phyloP scores from a whole-genome alignment of 2,329 filamentous ascomycete genomes.

The Colletotrichum sansevieriae region DNA sequence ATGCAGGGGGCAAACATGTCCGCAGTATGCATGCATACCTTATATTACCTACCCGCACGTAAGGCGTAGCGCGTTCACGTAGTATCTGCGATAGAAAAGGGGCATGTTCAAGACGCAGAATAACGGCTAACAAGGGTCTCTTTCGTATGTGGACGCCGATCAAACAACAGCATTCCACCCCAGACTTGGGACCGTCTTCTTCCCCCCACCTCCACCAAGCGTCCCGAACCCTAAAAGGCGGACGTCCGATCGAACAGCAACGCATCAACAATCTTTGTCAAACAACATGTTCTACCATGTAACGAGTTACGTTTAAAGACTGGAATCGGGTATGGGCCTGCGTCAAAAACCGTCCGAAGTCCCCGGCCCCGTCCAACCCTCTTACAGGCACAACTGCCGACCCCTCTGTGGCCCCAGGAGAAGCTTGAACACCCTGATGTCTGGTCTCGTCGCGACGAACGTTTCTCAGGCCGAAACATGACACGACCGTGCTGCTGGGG shows the following conservation, averaged over 20 bases:
- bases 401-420: not conserved
- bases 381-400: slow-evolving; percentile 26
- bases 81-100: too few relatives aligned
- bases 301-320: not conserved
- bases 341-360: not conserved
- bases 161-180: slow-evolving; percentile 26
- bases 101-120: not conserved
- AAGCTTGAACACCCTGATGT: slow-evolving; percentile 20
- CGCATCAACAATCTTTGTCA: slow-evolving; percentile 5
- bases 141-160: slow-evolving; percentile 20
- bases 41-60: not conserved
- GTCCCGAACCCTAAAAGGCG: slow-evolving; percentile 9
- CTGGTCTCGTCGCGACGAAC: slow-evolving; percentile 27
- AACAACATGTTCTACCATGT: slow-evolving; percentile 1
- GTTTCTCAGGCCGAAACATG: slow-evolving; percentile 37
- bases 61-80: not conserved
- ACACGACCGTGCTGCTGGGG: slow-evolving; percentile 7
- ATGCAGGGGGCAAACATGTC: not conserved
- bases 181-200: not conserved
- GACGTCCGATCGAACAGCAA: not conserved
- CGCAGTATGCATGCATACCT: not conserved
- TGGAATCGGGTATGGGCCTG: not conserved
- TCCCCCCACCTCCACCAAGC: not conserved
- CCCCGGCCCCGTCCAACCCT: slow-evolving; percentile 5
- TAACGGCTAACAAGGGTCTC: slow-evolving; percentile 9